Evolutionary conservation across 2,329 filamentous ascomycete genomes (phyloP).

Genomic region (Gaeumannomyces sp.): DNA sequence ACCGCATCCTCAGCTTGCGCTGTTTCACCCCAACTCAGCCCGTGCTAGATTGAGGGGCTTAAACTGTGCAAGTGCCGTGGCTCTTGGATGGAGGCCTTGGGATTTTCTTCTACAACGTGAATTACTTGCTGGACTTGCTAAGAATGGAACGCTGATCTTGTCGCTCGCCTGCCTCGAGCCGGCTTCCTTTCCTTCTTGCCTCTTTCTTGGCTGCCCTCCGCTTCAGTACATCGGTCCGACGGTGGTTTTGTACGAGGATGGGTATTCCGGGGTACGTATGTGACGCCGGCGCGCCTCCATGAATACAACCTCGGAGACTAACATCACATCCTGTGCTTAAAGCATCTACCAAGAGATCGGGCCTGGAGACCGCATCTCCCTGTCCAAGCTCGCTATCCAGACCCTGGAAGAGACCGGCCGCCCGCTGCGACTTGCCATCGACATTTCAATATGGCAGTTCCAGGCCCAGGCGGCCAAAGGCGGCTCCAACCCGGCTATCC

Average conservation of each 20-base stretch:
- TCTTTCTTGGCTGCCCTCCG: neutral
- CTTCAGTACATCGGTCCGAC: neutral
- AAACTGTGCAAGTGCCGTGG: too few relatives aligned
- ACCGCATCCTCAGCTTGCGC: neutral
- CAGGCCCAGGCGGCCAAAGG: constrained; percentile 81
- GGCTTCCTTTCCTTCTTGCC: neutral
- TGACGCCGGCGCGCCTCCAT: constrained; percentile 11
- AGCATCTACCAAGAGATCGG: constrained; percentile 92
- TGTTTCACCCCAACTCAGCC: neutral
- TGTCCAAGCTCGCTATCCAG: constrained; percentile 75
- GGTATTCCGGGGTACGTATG: constrained; percentile 57
- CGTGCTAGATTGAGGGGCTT: too few relatives aligned
- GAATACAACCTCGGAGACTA: constrained; percentile 6
- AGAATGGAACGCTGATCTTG: neutral
- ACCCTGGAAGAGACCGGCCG: constrained; percentile 64
- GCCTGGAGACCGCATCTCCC: constrained; percentile 67
- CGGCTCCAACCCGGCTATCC: constrained; percentile 80
- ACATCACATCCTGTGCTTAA: constrained; percentile 14
- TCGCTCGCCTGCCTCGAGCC: neutral
- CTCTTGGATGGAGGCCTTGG: too few relatives aligned
- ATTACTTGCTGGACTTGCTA: neutral
- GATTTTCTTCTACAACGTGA: too few relatives aligned
- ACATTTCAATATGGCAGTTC: constrained; percentile 96
- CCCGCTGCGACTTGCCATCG: constrained; percentile 81
- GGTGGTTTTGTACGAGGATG: constrained; percentile 33